Evolutionary conservation across 140 eudicot genomes (phyloP).

Genomic region (Flaveria floridana): DNA sequence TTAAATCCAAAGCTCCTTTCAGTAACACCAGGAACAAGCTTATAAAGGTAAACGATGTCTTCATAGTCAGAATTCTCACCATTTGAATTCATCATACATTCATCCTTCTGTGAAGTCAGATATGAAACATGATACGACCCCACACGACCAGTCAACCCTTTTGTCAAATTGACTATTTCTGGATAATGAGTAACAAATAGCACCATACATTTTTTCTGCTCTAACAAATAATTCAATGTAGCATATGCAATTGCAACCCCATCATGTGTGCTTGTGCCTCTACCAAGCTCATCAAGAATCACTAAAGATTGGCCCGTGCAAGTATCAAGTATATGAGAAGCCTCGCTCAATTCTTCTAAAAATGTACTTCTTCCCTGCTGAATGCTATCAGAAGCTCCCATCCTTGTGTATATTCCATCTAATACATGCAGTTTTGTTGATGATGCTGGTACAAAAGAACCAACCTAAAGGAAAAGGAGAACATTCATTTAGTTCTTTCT

Average conservation of each 20-base stretch:
- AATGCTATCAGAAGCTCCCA: slow-evolving; percentile 95
- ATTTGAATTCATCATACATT: slow-evolving; percentile 1
- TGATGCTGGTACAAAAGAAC: slow-evolving; percentile 91
- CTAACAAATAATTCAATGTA: slow-evolving; percentile 63
- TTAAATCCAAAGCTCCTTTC: slow-evolving; percentile 94
- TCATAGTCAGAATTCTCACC: slow-evolving; percentile 37
- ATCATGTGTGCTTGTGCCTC: slow-evolving; percentile 99
- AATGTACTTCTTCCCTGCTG: slow-evolving; percentile 94
- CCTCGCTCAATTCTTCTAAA: slow-evolving; percentile 86
- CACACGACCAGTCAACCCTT: slow-evolving; percentile 62
- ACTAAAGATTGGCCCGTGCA: slow-evolving; percentile 74
- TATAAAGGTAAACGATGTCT: slow-evolving; percentile 81
- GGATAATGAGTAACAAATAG: slow-evolving; percentile 98
- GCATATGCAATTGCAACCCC: slow-evolving; percentile 99
- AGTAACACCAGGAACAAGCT: slow-evolving; percentile 81
- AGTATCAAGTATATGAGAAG: slow-evolving; percentile 61
- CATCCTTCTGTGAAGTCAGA: slow-evolving; percentile 47
- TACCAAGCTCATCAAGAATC: slow-evolving; percentile 89
- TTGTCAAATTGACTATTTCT: slow-evolving; percentile 58
- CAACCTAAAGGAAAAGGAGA: slow-evolving; percentile 54
- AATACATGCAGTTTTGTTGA: slow-evolving; percentile 79
- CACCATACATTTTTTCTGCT: slow-evolving; percentile 67
- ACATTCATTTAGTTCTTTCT: background rate
- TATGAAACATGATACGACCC: slow-evolving; percentile 94
- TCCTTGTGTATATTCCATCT: slow-evolving; percentile 81